Evolutionary conservation across 116 monocot genomes (phyloP).

Genomic region (Trichopus zeylanicus): DNA sequence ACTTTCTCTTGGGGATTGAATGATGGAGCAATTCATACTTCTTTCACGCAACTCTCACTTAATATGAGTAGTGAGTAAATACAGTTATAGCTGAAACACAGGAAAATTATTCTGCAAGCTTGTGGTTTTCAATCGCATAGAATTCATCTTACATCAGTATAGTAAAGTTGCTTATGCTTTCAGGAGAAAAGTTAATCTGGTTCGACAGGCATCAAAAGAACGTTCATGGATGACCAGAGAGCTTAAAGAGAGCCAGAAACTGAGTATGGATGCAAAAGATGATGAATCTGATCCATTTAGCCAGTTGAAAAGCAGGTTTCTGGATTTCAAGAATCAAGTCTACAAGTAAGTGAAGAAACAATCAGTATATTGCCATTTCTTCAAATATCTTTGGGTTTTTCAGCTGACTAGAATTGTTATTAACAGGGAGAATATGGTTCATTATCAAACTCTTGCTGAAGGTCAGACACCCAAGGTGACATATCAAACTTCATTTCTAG

Average conservation of each 20-base stretch:
- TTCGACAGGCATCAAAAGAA: constrained; percentile 36
- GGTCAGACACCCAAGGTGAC: constrained; percentile 82
- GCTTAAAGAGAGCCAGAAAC: constrained; percentile 19
- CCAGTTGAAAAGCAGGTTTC: constrained; percentile 56
- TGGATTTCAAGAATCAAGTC: constrained; percentile 46
- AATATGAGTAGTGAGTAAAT: not conserved
- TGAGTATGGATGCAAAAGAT: constrained; percentile 20
- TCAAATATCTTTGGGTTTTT: constrained; percentile 1
- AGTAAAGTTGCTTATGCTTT: not conserved
- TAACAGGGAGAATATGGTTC: constrained; percentile 60
- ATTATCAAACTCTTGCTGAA: constrained; percentile 69
- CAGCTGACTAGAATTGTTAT: constrained; percentile 12
- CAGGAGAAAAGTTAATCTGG: constrained; percentile 24
- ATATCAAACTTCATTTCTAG: not conserved
- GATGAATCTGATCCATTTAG: constrained; percentile 37
- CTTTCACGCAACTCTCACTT: not conserved
- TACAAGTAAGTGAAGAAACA: constrained; percentile 46
- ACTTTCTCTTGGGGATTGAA: too few relatives aligned
- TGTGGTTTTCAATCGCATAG: not conserved
- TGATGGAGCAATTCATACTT: too few relatives aligned
- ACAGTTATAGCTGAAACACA: not conserved
- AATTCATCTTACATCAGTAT: not conserved
- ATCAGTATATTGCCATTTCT: not conserved
- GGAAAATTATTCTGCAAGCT: not conserved
- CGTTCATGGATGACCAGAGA: constrained; percentile 27